Conservation (phyloP, 805 yeast genomes). For the Myxozyma sirexii region DNA sequence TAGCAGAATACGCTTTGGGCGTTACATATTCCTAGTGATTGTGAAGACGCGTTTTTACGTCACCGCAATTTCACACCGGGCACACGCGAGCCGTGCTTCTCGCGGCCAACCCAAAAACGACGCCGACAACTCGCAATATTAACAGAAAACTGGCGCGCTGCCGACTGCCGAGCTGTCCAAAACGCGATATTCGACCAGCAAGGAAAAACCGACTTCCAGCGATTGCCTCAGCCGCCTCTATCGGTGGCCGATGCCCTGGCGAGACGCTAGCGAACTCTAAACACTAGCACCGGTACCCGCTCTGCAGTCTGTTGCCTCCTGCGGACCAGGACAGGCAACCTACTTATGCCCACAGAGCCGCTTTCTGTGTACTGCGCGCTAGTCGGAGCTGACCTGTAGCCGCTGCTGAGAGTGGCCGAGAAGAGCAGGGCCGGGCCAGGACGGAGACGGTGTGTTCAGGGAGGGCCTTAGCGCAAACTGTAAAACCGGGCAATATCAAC, state of each 20-base stretch:
- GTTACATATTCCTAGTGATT: not conserved
- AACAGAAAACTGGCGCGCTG: too few species aligned
- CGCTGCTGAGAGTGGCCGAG: too few species aligned
- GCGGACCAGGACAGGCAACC: too few species aligned
- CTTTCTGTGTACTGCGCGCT: too few species aligned
- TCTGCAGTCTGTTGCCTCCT: not conserved
- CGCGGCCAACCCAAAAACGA: too few species aligned
- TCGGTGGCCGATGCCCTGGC: constrained; percentile 7
- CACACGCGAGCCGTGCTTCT: too few species aligned
- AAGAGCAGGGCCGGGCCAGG: not conserved
- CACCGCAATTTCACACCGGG: not conserved
- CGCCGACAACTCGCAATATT: too few species aligned
- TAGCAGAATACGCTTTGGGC: not conserved
- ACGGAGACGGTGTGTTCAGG: not conserved
- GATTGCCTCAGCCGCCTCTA: not conserved
- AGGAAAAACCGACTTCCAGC: too few species aligned
- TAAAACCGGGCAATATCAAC: not conserved
- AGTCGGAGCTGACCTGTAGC: too few species aligned
- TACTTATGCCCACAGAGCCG: too few species aligned
- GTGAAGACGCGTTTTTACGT: not conserved
- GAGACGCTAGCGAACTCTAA: not conserved
- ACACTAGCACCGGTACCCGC: not conserved
- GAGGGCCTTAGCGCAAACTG: constrained; percentile 4
- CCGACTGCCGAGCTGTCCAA: too few species aligned
- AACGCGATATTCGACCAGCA: too few species aligned